Base-by-base conservation (phyloP, 768 basidiomycete species). In the Boletus subparvulus region DNA sequence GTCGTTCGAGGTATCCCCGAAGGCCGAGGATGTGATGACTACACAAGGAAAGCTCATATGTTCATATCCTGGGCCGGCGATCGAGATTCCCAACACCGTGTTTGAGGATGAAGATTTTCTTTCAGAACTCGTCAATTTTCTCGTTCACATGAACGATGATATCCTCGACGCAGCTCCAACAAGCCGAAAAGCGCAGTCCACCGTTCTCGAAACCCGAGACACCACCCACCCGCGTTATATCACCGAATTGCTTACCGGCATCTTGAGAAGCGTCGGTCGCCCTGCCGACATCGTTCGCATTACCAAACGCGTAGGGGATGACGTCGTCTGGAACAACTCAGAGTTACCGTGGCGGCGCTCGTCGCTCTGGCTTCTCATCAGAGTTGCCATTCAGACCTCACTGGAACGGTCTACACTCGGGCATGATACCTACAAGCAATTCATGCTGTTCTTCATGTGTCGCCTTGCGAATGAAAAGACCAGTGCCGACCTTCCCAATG, bases 341-440 rank as follows among this genome's bases (percentile, higher is more conserved):
- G 49, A 58, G 24, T 68, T 71, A 17, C 47, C 82, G 74, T 83
- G 81, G 81, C 66, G 83, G 30, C 70, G 82, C 35, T 78, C 79
- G 12, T 68, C 78, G 1, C 66, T 80, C 13, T 83, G 81, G 71
- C 32, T 32, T 32, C 32, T 32, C 12, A 32, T 32, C 32, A 32
- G 32, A 11, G 32, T 32, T 32, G 32, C 73, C 2, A 56, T 80
- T 28, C 79, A 80, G 60, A 77, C 71, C 0, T 69, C 74, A 0
- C 64, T 74, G 21, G 58, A 44, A 14, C 58, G 57, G 37, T 60
- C 60, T 45, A 42, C 19, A 42, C 19, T 52, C 13, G 67, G 60
- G 11, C 40, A 26, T 4, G 41, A 24, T 6, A 46, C 65, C 6
- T 75, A 75, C 64, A 75, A 75, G 37, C 42, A 37, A 3, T 75